Percentiles rank a stretch among this genome's conserved stretches.
These are phyloP conservation scores for Vigna unguiculata DNA, from an alignment of 306 rosid genomes.

Conservation along the genomic window DNA sequence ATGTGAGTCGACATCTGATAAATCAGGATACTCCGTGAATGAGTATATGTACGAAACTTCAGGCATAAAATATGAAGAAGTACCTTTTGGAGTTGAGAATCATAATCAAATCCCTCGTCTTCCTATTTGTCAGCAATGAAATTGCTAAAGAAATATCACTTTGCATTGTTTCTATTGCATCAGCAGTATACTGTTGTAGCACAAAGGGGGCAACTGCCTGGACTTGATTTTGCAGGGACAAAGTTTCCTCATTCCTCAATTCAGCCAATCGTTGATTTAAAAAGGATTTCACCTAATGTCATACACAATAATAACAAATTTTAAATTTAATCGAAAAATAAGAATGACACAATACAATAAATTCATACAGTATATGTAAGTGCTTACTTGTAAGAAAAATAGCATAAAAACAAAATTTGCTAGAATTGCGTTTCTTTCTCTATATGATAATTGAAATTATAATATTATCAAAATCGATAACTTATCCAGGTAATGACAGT, in stretches of 20 bases:
- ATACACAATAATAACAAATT: conserved; percentile 38
- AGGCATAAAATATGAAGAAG: conserved; percentile 38
- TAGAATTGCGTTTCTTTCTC: conserved; percentile 19
- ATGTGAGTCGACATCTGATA: background rate
- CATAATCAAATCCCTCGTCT: conserved; percentile 90
- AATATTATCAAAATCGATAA: conserved; percentile 16
- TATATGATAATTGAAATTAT: conserved; percentile 16
- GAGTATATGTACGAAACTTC: conserved; percentile 26
- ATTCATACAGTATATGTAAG: conserved; percentile 20
- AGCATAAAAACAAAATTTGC: background rate
- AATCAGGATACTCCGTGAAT: background rate
- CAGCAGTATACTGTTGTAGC: conserved; percentile 81
- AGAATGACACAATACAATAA: conserved; percentile 33
- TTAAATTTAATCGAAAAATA: conserved; percentile 22
- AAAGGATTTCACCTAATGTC: conserved; percentile 79
- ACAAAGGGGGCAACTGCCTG: conserved; percentile 90
- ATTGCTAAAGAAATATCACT: conserved; percentile 76
- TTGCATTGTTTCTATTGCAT: conserved; percentile 76
- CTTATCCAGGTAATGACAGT: background rate
- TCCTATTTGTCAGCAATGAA: conserved; percentile 81
- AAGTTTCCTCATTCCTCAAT: conserved; percentile 75
- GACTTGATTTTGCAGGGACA: conserved; percentile 90
- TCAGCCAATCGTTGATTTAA: conserved; percentile 80
- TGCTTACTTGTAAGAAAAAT: conserved; percentile 6
- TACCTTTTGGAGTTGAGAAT: conserved; percentile 96